Evolutionary conservation across 257 asterid genomes (phyloP), one percentile per base, ranked within the genome.

Genomic region (Echium plantagineum): DNA sequence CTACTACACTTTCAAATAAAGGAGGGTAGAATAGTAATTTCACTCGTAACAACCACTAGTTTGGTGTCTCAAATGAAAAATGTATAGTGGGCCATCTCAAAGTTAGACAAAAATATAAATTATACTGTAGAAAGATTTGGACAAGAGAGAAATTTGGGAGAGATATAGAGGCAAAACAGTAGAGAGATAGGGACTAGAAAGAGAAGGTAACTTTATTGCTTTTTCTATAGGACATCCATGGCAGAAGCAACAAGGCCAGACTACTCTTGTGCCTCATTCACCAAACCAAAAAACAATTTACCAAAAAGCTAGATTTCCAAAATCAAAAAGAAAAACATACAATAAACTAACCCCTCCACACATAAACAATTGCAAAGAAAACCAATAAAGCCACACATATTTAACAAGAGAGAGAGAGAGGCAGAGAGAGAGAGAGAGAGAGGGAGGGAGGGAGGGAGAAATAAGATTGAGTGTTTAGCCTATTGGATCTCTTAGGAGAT

Each of bases 161-260:
- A 59, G n/a, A 42, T 4, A 42, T 9, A 53, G 57, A 56, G 9
- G 17, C 1, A 3, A 20, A 49, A 59, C 10, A 22, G 60, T 56
- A 56, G 42, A 56, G 42, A 56, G 59, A 56, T 56, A 56, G 60
- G 19, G 53, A 35, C 38, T 56, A 28, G 57, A 55, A 13, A 42
- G 49, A 42, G 57, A 51, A 63, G 84, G 77, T 71, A 73, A 76
- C 55, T 69, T 69, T 61, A 71, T 66, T 2, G 80, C 69, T 75
- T 78, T 76, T 75, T 64, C 59, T 75, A 64, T 73, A 64, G 77
- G 75, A 72, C 78, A 73, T 77, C 83, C 79, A 69, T 75, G 70
- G 81, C 80, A 70, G 77, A 75, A 62, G 71, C 57, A 66, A 56
- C 57, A 62, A 66, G 77, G 63, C 67, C 78, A 58, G 61, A 51